Base-by-base conservation (phyloP, 2,329 filamentous ascomycete species). In the Colletotrichum sansevieriae region DNA sequence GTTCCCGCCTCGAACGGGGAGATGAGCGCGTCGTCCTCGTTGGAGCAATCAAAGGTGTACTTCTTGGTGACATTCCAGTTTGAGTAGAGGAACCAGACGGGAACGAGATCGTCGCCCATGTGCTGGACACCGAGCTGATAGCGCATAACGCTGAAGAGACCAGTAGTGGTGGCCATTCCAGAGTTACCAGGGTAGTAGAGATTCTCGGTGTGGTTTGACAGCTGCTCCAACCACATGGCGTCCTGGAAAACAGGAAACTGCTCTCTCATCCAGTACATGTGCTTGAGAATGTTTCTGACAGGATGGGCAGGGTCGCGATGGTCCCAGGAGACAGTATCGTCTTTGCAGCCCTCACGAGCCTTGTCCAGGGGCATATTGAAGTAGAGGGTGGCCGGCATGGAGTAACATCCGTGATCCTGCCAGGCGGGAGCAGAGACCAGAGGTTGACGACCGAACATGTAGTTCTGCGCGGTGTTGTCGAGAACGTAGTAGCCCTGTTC, bases 341-440 rank as follows among this genome's bases (percentile, higher is more conserved):
- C 88, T 39, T 85, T 72, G 72, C 89, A 91, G 5, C 87, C 89
- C 44, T 80, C 71, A 2, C 83, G 77, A 2, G 86, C 84, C 68
- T 82, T 81, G 44, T 87, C 84, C 33, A 89, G 78, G 0, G 88
- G 88, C 79, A 87, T 87, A 10, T 88, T 74, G 72, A 82, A 85
- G 73, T 90, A 88, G 70, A 90, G 87, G 2, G 82, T 82, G 20
- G 84, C 85, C 18, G 82, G 81, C 8, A 90, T 80, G 15, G 80
- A 79, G 77, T 90, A 91, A 74, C 89, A 91, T 4, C 89, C 89
- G 72, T 91, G 89, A 49, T 84, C 83, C 71, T 89, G 86, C 89
- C 89, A 91, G 3, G 88, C 89, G 3, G 84, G 84, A 2, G 87
- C 82, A 3, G 87, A 84, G 8, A 86, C 84, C 84, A 91, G 89